Evolutionary conservation across 2,329 filamentous ascomycete species (phyloP).

Genomic region (Cercospora brassicicola): DNA sequence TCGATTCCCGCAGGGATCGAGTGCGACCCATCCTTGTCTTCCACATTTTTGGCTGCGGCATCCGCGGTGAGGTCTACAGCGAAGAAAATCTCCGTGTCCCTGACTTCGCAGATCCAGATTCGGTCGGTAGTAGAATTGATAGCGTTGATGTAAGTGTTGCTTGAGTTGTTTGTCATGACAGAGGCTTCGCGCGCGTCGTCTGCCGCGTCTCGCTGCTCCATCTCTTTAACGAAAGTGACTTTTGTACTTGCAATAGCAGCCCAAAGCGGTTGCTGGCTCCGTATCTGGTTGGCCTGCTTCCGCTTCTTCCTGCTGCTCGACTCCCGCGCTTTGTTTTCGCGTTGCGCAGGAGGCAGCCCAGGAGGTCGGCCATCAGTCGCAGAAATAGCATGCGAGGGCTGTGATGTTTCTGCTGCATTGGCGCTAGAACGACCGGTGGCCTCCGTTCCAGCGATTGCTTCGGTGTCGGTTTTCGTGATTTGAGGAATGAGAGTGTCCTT

Average conservation of each 20-base stretch:
- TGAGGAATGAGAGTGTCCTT: slow-evolving; percentile 33
- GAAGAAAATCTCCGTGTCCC: slow-evolving; percentile 75
- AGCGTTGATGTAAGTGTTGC: slow-evolving; percentile 65
- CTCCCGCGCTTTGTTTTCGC: slow-evolving; percentile 59
- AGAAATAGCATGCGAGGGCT: slow-evolving; percentile 28
- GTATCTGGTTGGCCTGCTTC: slow-evolving; percentile 86
- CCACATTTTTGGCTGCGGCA: slow-evolving; percentile 26
- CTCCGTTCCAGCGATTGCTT: slow-evolving; percentile 33
- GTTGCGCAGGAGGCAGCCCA: slow-evolving; percentile 52
- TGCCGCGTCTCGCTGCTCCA: slow-evolving; percentile 70
- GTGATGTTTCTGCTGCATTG: slow-evolving; percentile 28
- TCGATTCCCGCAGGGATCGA: slow-evolving; percentile 56
- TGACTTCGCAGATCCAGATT: slow-evolving; percentile 80
- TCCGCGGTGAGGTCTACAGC: slow-evolving; percentile 40
- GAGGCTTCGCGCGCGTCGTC: slow-evolving; percentile 72
- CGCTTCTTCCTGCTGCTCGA: slow-evolving; percentile 74
- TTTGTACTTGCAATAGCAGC: slow-evolving; percentile 93
- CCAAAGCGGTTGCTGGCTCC: slow-evolving; percentile 90
- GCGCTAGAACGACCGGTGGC: slow-evolving; percentile 21
- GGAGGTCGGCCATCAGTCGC: slow-evolving; percentile 53
- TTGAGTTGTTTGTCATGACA: slow-evolving; percentile 67
- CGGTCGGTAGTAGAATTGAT: slow-evolving; percentile 60
- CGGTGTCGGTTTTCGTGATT: slow-evolving; percentile 36
- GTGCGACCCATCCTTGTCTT: slow-evolving; percentile 41
- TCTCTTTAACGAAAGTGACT: slow-evolving; percentile 87